Base-by-base conservation (phyloP, 805 yeast species). In the Komagataella kurtzmanii region DNA sequence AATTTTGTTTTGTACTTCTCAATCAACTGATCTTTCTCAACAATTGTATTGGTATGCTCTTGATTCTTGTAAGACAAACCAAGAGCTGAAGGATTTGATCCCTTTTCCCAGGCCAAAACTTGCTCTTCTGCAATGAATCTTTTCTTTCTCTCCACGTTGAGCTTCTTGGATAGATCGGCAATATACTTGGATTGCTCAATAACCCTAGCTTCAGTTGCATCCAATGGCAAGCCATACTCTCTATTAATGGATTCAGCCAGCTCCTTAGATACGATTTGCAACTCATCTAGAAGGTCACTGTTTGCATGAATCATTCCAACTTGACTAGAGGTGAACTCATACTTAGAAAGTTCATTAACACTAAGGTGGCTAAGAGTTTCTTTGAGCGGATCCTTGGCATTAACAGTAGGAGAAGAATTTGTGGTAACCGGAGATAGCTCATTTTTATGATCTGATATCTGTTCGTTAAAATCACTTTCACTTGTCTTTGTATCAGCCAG, bases 41-140 rank as follows among this genome's bases (percentile, higher is more conserved):
- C 62, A 30, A 81, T 58, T 53, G 73, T 74, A 45, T 72, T 63
- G 58, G 71, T 73, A 53, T 83, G 58, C 50, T 74, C 77, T 3
- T 80, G 73, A 54, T 80, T 77, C 53, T 79, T 80, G 57, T 77
- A 76, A 43, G 76, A 73, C 54, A 83, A 61, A 50, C 81, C 80
- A 30, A 81, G 67, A 17, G 80, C 67, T 50, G 79, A 72, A 24
- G 86, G 82, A 24, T 70, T 62, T 50, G 68, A 65, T 8, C 80
- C 79, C 56, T 75, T 69, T 55, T 81, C 85, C 54, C 72, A 61
- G 44, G 80, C 63, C 40, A 84, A 60, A 0, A 82, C 77, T 56
- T 83, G 81, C 55, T 84, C 90, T 58, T 85, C 93, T 24, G 88
- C 81, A 24, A 83, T 77, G 56, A 76, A 80, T 50, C 95, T 66